Conservation (phyloP, 257 asterid species). For the Galeopsis tetrahit region DNA sequence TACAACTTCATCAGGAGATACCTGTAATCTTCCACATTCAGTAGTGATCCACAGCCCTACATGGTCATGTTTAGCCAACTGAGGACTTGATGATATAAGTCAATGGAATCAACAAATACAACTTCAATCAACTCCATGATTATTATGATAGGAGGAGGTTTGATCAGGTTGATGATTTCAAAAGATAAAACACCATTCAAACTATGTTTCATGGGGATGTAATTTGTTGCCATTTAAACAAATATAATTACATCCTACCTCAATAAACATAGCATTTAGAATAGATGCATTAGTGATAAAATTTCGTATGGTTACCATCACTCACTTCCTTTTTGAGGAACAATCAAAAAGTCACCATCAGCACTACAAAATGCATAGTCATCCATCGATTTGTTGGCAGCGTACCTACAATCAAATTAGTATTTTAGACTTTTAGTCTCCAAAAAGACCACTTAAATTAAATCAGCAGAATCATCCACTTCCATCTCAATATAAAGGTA, state of each 20-base stretch:
- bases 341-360: conserved; percentile 94
- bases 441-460: conserved; percentile 21
- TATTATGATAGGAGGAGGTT: conserved; percentile 17
- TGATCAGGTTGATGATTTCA: conserved; percentile 1
- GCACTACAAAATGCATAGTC: conserved; percentile 94
- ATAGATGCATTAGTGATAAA: conserved; percentile 18
- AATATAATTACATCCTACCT: conserved; percentile 6
- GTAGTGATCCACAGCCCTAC: conserved; percentile 90
- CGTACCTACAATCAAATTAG: conserved; percentile 56
- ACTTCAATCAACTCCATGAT: conserved; percentile 1
- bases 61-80: conserved; percentile 29
- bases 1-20: conserved; percentile 82
- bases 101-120: conserved; percentile 14
- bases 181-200: neutral
- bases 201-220: neutral
- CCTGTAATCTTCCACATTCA: conserved; percentile 85
- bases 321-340: conserved; percentile 97
- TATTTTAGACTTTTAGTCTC: conserved; percentile 22
- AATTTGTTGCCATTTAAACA: conserved; percentile 16
- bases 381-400: conserved; percentile 92
- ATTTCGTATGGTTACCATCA: conserved; percentile 26
- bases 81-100: conserved; percentile 16
- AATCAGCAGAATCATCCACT: conserved; percentile 26
- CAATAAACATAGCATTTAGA: conserved; percentile 11
- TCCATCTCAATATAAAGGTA: conserved; percentile 4